Evolutionary conservation across 2,329 filamentous ascomycete genomes (phyloP).

Genomic region (Trichoderma sp.): DNA sequence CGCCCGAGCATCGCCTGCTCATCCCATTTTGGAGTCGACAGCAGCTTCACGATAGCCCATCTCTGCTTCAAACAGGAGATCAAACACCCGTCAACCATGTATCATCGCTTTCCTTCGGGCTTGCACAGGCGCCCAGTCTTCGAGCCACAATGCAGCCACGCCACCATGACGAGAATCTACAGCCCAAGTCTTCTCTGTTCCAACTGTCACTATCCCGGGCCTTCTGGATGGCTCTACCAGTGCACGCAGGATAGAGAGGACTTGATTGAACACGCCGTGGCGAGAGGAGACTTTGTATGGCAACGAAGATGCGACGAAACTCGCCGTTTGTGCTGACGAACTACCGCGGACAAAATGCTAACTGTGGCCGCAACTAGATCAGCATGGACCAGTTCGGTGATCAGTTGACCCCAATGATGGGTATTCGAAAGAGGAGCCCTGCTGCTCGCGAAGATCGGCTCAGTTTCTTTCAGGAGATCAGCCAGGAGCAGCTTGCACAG

Average conservation of each 20-base stretch:
- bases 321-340: background rate
- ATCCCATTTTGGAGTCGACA: background rate
- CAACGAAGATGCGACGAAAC: background rate
- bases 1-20: background rate
- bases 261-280: slow-evolving; percentile 32
- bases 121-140: slow-evolving; percentile 25
- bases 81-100: background rate
- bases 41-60: background rate
- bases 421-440: slow-evolving; percentile 38
- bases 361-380: slow-evolving; percentile 23
- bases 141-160: slow-evolving; percentile 58
- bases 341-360: slow-evolving; percentile 6
- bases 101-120: slow-evolving; percentile 10
- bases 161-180: slow-evolving; percentile 65
- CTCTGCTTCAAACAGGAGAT: background rate
- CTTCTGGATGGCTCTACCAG: slow-evolving; percentile 69
- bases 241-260: slow-evolving; percentile 64
- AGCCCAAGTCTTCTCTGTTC: slow-evolving; percentile 52
- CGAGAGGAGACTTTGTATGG: slow-evolving; percentile 24
- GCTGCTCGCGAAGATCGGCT: slow-evolving; percentile 42
- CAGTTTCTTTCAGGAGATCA: slow-evolving; percentile 46
- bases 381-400: slow-evolving; percentile 38
- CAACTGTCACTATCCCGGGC: slow-evolving; percentile 53
- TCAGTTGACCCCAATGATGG: slow-evolving; percentile 32
- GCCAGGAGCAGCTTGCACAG: slow-evolving; percentile 37